Conservation (phyloP, 73 alveolate species). For the Paramecium bursaria region DNA sequence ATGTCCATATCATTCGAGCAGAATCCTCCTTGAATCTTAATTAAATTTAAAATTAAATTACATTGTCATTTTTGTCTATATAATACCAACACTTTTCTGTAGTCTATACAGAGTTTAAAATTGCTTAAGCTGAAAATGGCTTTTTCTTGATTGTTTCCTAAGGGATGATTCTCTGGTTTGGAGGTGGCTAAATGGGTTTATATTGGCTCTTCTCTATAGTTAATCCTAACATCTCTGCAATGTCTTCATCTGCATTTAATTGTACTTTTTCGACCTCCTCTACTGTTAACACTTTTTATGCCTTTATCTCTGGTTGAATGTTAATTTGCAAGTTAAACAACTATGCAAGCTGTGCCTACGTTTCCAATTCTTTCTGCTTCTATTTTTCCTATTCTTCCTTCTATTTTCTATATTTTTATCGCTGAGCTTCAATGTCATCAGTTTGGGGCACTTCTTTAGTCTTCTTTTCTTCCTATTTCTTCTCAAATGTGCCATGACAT, state of each 20-base stretch:
- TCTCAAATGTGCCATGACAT: slow-evolving; percentile 53
- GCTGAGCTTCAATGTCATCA: slow-evolving; percentile 15
- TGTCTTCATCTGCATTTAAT: too few relatives aligned
- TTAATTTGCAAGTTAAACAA: not conserved
- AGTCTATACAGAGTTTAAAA: not conserved
- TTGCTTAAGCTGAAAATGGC: slow-evolving; percentile 19
- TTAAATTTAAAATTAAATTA: slow-evolving; percentile 30
- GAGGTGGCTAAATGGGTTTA: too few relatives aligned
- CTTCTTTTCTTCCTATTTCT: slow-evolving; percentile 35
- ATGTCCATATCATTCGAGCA: slow-evolving; percentile 35
- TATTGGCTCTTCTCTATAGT: too few relatives aligned
- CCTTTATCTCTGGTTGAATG: not conserved
- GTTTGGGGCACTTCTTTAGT: not conserved
- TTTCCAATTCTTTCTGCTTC: not conserved
- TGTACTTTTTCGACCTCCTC: slow-evolving; percentile 7
- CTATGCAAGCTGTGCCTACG: not conserved
- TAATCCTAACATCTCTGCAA: too few relatives aligned
- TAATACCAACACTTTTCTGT: slow-evolving; percentile 34
- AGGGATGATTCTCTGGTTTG: too few relatives aligned
- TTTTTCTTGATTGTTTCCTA: not conserved
- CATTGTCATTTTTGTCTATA: slow-evolving; percentile 29
- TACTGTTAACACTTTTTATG: not conserved
- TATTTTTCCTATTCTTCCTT: slow-evolving; percentile 3
- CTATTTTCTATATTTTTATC: slow-evolving; percentile 26
- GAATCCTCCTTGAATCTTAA: slow-evolving; percentile 49